Conservation (phyloP, 2,329 filamentous ascomycete genomes). For the Penicillium thymicola region DNA sequence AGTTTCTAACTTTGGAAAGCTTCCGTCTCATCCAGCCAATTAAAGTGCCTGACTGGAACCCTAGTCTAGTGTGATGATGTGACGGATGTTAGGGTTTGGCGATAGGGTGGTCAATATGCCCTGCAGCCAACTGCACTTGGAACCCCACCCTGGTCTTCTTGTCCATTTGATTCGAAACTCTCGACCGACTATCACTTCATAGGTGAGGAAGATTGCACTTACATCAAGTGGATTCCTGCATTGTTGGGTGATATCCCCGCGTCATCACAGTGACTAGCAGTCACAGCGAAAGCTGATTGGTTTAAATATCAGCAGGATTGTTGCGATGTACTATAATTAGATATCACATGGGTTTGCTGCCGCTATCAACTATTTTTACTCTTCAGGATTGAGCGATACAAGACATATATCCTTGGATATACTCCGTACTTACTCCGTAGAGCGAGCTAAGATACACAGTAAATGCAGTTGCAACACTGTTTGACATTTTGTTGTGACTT, state of each 20-base stretch:
- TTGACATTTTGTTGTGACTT: background rate
- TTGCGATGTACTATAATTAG: background rate
- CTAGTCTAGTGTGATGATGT: background rate
- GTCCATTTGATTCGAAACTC: background rate
- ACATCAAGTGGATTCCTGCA: background rate
- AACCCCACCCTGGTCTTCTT: background rate
- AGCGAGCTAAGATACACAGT: background rate
- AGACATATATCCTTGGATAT: background rate
- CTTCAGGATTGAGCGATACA: background rate
- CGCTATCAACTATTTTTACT: background rate
- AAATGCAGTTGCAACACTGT: background rate
- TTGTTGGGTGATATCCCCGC: conserved; percentile 2
- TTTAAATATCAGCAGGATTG: background rate
- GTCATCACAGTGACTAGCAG: conserved; percentile 8
- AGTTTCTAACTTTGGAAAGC: conserved; percentile 13
- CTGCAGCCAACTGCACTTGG: conserved; percentile 12
- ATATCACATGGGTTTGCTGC: background rate
- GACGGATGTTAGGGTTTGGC: background rate
- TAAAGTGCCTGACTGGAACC: background rate
- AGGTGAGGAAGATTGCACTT: background rate
- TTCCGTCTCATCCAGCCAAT: conserved; percentile 8
- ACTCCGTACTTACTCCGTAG: no score
- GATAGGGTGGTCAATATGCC: conserved; percentile 6
- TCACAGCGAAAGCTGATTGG: background rate
- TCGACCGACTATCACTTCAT: background rate